Evolutionary conservation across 2,329 filamentous ascomycete genomes (phyloP).

Genomic region (Conoideocrella luteorostrata): DNA sequence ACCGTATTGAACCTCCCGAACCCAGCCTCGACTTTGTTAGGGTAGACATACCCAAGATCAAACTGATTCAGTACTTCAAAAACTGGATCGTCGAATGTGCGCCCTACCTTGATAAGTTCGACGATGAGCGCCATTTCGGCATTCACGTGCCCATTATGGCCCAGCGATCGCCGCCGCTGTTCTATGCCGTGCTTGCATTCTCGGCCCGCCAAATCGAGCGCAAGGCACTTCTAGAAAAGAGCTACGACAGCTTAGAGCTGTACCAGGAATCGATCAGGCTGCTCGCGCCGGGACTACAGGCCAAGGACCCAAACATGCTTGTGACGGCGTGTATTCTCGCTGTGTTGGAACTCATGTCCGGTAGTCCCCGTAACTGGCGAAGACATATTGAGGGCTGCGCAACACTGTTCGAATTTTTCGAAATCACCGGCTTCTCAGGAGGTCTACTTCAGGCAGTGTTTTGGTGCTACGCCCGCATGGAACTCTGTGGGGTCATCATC

Average conservation of each 20-base stretch:
- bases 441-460: conserved; percentile 47
- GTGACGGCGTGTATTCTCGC: conserved; percentile 41
- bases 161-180: conserved; percentile 34
- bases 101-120: conserved; percentile 47
- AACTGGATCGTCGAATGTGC: conserved; percentile 48
- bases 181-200: conserved; percentile 46
- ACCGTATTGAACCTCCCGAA: conserved; percentile 6
- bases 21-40: conserved; percentile 19
- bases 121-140: conserved; percentile 44
- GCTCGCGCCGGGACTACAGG: conserved; percentile 34
- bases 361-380: conserved; percentile 43
- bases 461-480: conserved; percentile 54
- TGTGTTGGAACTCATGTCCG: conserved; percentile 42
- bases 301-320: conserved; percentile 37
- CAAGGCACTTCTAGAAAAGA: conserved; percentile 38
- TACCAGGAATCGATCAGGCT: conserved; percentile 46
- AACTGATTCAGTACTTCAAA: conserved; percentile 29
- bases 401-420: conserved; percentile 42
- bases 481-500: conserved; percentile 48
- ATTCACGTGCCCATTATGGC: conserved; percentile 44
- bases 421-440: conserved; percentile 38
- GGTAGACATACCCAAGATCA: conserved; percentile 19
- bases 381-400: conserved; percentile 52
- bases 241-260: conserved; percentile 43
- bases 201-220: conserved; percentile 47